Percentiles rank a stretch among this genome's conserved stretches.
These are phyloP conservation scores for Lichina pygmaea DNA, from an alignment of 495 filamentous ascomycete species.

Conservation along the genomic window DNA sequence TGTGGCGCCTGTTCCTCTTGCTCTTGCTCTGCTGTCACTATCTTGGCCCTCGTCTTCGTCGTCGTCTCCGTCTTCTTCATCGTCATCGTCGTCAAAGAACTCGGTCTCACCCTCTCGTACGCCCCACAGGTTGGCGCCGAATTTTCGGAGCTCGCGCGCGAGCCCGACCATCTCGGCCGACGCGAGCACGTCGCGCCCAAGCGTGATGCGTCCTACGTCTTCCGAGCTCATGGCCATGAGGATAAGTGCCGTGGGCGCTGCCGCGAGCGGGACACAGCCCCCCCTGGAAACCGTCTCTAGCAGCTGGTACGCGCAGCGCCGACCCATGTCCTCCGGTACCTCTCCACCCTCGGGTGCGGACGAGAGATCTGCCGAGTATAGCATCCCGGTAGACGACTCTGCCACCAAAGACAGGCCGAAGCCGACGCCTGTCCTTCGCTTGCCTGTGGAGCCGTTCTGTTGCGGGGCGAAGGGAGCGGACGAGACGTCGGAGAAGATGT, in stretches of 20 bases:
- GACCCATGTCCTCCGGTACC: conserved; percentile 73
- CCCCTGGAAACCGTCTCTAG: conserved; percentile 59
- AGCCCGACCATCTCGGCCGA: conserved; percentile 52
- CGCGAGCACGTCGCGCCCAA: conserved; percentile 54
- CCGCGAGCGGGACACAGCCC: conserved; percentile 48
- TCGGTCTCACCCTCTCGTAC: conserved; percentile 32
- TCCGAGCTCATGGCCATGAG: conserved; percentile 91
- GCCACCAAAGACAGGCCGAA: conserved; percentile 80
- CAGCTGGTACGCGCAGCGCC: conserved; percentile 65
- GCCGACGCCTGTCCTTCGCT: conserved; percentile 53
- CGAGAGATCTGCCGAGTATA: conserved; percentile 70
- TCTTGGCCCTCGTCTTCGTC: too few relatives aligned
- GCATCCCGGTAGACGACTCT: conserved; percentile 59
- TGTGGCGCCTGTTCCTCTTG: too few relatives aligned
- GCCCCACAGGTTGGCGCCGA: conserved; percentile 72
- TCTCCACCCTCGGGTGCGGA: conserved; percentile 57
- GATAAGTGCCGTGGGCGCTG: conserved; percentile 42
- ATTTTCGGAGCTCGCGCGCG: conserved; percentile 56
- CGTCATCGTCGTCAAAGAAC: conserved; percentile 26
- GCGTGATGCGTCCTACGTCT: conserved; percentile 35
- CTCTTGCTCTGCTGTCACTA: too few relatives aligned
- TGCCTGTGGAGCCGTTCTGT: conserved; percentile 20
- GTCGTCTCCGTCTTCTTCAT: conserved; percentile 5
- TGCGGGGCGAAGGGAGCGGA: conserved; percentile 42
- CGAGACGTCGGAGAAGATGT: conserved; percentile 52